These are phyloP conservation scores for Phoenix roebelenii DNA, from an alignment of 176 grass and related monocot genomes.

Conservation along the genomic window DNA sequence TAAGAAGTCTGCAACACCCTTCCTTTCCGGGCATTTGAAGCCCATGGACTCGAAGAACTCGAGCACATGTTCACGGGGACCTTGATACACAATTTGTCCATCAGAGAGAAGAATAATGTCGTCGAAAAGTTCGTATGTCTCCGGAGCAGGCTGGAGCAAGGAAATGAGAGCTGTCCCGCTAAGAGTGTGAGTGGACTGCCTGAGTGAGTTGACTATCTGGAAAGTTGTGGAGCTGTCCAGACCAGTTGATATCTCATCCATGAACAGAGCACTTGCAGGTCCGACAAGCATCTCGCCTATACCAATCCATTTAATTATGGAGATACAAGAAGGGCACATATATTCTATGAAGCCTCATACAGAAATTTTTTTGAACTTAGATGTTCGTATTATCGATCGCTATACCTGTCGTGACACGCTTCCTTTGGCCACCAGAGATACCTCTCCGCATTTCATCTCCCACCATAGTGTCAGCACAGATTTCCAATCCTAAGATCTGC, in stretches of 20 bases:
- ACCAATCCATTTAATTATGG: too few species aligned
- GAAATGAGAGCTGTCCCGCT: conserved; percentile 74
- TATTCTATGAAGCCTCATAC: too few species aligned
- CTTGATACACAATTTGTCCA: conserved; percentile 76
- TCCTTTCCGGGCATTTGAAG: conserved; percentile 85
- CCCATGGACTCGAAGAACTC: conserved; percentile 79
- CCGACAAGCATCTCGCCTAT: conserved; percentile 95
- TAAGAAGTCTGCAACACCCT: conserved; percentile 85
- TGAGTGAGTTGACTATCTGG: conserved; percentile 86
- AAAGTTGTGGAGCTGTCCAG: conserved; percentile 96
- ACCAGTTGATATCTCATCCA: conserved; percentile 98
- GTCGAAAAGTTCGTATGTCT: conserved; percentile 81
- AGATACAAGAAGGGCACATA: too few species aligned
- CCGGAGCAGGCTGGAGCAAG: conserved; percentile 76
- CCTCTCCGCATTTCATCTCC: conserved; percentile 85
- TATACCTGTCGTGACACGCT: conserved; percentile 86
- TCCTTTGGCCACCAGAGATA: conserved; percentile 79
- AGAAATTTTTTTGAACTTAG: too few species aligned
- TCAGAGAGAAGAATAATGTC: conserved; percentile 88
- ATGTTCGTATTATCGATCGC: too few species aligned
- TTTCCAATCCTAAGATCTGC: conserved; percentile 79
- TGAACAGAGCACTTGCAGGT: conserved; percentile 69
- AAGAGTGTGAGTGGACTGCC: conserved; percentile 79
- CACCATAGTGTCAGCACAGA: conserved; percentile 87
- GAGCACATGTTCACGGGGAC: conserved; percentile 62